A percentile compares a stretch with the other conserved stretches of the same genome.
Conservation (phyloP, 179 eudicot genomes). For the Beta corolliflora region DNA sequence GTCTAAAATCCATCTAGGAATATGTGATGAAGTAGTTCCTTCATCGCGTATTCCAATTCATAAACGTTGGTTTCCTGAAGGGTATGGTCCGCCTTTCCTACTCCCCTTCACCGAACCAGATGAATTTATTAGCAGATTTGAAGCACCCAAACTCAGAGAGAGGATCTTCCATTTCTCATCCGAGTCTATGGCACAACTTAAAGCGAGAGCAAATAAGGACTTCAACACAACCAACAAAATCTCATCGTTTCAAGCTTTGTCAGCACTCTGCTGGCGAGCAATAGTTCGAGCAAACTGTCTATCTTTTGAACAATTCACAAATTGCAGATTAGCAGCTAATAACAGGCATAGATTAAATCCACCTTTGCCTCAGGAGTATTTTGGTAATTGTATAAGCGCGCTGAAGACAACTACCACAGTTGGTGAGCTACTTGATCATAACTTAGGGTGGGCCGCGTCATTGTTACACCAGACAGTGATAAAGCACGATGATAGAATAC, state of each 20-base stretch:
- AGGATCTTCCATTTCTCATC: slow-evolving; percentile 36
- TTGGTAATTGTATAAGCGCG: slow-evolving; percentile 27
- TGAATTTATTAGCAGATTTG: slow-evolving; percentile 13
- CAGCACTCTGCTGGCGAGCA: slow-evolving; percentile 29
- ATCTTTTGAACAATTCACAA: slow-evolving; percentile 16
- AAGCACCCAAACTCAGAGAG: slow-evolving; percentile 28
- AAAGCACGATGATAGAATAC: not conserved
- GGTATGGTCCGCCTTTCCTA: not conserved
- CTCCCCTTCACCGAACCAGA: slow-evolving; percentile 30
- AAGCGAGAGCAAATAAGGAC: slow-evolving; percentile 28
- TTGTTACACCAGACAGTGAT: slow-evolving; percentile 23
- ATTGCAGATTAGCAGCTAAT: slow-evolving; percentile 32
- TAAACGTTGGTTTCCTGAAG: slow-evolving; percentile 27
- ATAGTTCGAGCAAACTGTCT: slow-evolving; percentile 18
- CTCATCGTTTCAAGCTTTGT: slow-evolving; percentile 27
- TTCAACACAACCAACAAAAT: slow-evolving; percentile 3
- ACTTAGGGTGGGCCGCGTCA: slow-evolving; percentile 28
- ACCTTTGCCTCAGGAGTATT: slow-evolving; percentile 34
- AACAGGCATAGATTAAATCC: slow-evolving; percentile 46
- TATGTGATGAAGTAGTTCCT: not conserved
- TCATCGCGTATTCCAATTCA: slow-evolving; percentile 10
- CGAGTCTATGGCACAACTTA: slow-evolving; percentile 27
- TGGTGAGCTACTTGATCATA: slow-evolving; percentile 15
- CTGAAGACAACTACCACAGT: slow-evolving; percentile 19
- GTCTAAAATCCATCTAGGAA: slow-evolving; percentile 38